Evolutionary conservation across 306 rosid species (phyloP), one percentile per base, ranked within the genome.

Genomic region (Prunus campanulata): DNA sequence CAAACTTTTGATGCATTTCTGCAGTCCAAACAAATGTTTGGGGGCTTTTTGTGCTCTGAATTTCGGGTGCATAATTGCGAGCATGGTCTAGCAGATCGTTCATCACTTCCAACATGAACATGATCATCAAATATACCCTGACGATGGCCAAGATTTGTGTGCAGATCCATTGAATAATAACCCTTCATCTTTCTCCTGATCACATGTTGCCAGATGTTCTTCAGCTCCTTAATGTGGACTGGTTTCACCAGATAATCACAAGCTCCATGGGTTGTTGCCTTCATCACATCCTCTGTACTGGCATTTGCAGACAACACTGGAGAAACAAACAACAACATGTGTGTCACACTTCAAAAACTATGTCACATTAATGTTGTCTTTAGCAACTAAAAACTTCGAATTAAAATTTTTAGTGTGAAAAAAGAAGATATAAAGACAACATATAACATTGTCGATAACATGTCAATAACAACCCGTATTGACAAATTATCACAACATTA

Each of bases 181-280:
- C 5, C 73, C 85, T 86, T 96, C 90, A 80, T 91, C 88, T 86
- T 93, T 83, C 87, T 89, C 82, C 98, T 78, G 54, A 93, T 80
- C 15, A 89, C 96, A 83, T 93, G 97, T 82, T 91, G 97, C 98
- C 98, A 93, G 67, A 93, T 91, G 83, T 93, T 93, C 85, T 89
- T 86, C 51, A 93, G 87, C 88, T 93, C 92, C 87, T 91, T 95
- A 42, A 88, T 82, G 66, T 96, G 91, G 75, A 93, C 91, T 32
- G 97, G 98, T 81, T 91, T 93, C 75, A 89, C 81, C 79, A 93
- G 81, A 88, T 93, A 93, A 81, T 93, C 97, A 61, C 98, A 93
- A 52, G 96, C 98, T 22, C 96, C 98, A 61, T 93, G 98, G 16
- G 90, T 69, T 77, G 88, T 87, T 60, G 97, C 95, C 82, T 93